Evolutionary conservation across 805 yeast species (phyloP), one percentile per base, ranked within the genome.

Genomic region (Nakazawaea populi): DNA sequence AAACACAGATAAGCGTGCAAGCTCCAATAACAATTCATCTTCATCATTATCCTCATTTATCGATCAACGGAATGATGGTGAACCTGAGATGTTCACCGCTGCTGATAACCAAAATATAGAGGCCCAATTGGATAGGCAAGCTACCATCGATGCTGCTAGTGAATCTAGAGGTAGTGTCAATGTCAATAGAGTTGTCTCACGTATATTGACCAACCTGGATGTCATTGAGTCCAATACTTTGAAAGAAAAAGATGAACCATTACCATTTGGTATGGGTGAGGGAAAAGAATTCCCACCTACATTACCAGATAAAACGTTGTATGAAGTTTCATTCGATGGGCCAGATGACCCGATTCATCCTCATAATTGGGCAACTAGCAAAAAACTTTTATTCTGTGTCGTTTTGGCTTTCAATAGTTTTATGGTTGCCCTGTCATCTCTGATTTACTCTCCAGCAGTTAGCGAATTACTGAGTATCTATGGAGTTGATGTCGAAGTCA

Each of bases 311-410:
- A 67, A 73, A 43, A 77, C 71, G 27, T 70, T 70, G 1, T 89
- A 82, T 62, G 73, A 79, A 9, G 96, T 89, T 6, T 75, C 83
- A 3, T 89, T 75, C 60, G 87, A 86, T 61, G 96, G 96, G 0
- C 83, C 85, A 1, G 73, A 82, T 46, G 97, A 90, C 61, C 96
- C 96, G 1, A 52, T 67, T 5, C 89, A 84, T 63, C 96, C 97
- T 0, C 83, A 82, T 61, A 89, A 89, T 62, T 89, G 91, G 92
- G 61, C 85, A 0, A 12, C 69, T 40, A 58, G 50, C 40, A 73
- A 68, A 51, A 85, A 82, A 59, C 14, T 73, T 1, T 44, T 63
- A 8, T 66, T 72, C n/a, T 74, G 82, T 61, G 40, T 62, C 0
- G 57, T 72, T 8, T 65, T 82, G 42, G 83, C 83, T 14, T 61